Evolutionary conservation across 140 eudicot genomes (phyloP), one percentile per base, ranked within the genome.

Genomic region (Ambrosia hybrid): DNA sequence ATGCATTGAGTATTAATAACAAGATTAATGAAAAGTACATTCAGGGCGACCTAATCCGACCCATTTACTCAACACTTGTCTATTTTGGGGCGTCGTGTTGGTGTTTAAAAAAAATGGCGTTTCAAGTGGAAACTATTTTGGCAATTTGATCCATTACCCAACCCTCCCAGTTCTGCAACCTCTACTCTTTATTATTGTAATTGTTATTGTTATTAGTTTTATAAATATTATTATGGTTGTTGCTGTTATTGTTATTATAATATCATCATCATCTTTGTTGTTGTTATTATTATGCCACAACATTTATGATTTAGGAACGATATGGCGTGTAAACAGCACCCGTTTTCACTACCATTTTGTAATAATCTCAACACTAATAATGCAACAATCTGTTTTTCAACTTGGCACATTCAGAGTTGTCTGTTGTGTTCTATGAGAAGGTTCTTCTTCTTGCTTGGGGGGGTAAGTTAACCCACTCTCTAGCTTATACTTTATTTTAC

Each of bases 401-500:
- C 57, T 66, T 78, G 79, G 83, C 83, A 8, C 83, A 79, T 68
- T 79, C 83, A 1, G 83, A 79, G 76, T 68, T 79, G 45, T 79
- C 83, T 3, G 67, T 75, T 21, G 83, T 79, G 68, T 79, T 79
- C 72, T 79, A 79, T 61, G 83, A 79, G 72, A 79, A 79, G 78
- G 83, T 79, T 58, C 83, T 79, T 67, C 79, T 79, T 74, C 83
- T 79, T 73, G 83, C 83, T 48, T 79, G n/a, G n/a, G 76, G 79
- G 79, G 83, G 83, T 77, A 77, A 69, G 71, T 59, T 14, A 21
- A 76, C 33, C 68, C 43, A 33, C 51, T 51, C n/a, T 52, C 17
- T 68, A 16, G 14, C 48, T 33, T 14, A 46, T 49, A 34, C 37
- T 51, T n/a, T n/a, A 34, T 51, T 34, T n/a, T 51, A 68, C 62